Evolutionary conservation across 805 yeast genomes (phyloP), one percentile per base, ranked within the genome.

Genomic region (Cyberlindnera americana): DNA sequence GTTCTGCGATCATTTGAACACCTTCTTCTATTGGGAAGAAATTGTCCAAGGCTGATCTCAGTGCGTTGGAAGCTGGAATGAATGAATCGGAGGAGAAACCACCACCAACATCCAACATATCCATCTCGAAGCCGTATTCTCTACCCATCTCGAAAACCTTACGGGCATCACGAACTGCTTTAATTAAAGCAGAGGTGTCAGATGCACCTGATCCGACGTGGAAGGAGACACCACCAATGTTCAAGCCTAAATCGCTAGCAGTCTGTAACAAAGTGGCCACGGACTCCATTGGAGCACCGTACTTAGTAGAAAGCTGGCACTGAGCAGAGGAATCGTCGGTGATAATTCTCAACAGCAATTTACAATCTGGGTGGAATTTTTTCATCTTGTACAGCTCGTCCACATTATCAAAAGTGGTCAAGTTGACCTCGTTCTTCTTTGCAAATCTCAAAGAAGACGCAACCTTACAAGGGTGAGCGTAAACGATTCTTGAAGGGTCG

Each of bases 401-500:
- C 31, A 73, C 69, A 53, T 88, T 90, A 64, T 91, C 99, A 58
- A 88, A 89, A 1, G 97, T 91, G 55, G 95, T 88, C 62, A 84
- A 69, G 44, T 70, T 64, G 41, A 91, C 82, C 12, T 69, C 65
- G 19, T 60, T 51, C 15, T 65, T 60, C n/a, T 67, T 57, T 2
- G 97, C 93, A 57, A 70, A 81, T 49, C 93, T 73, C 43, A 91
- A 67, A 50, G 80, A 87, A 15, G 95, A 83, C 35, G 78, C 74
- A n/a, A 90, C 79, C 65, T 91, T 91, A 64, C 96, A 86, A 11
- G 99, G 96, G 56, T 91, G 88, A 13, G 98, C 97, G 62, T 87
- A 91, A 40, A 93, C 75, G 54, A 91, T 83, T 48, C 84, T 70
- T 11, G 69, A 60, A 8, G 95, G 75, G 46, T 66, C 66, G 35